Evolutionary conservation across 1,284 basidiomycete species (phyloP), one percentile per base, ranked within the genome.

Genomic region (Sphaerobolus stellatus): DNA sequence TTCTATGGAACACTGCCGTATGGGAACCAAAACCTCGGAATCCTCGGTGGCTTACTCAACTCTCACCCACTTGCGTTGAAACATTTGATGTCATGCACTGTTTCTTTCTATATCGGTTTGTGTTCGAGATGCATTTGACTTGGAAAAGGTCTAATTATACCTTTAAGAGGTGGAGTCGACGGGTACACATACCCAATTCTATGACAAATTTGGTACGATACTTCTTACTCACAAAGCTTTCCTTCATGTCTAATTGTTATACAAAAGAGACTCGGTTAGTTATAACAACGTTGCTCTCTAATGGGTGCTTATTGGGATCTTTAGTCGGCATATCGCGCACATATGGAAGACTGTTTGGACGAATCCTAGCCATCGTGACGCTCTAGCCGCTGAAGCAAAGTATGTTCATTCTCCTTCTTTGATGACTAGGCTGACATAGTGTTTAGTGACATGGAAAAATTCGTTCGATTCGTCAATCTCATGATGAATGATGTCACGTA

Each of bases 401-500:
- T 94, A 65, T 64, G 85, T 75, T 16, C 48, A 24, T 46, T 27
- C 18, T 16, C 8, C n/a, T 33, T 27, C 29, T 50, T 38, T 40
- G 22, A 50, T 24, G 4, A 11, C 18, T 13, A 45, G 60, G 29
- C 16, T 27, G 36, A 51, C 25, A 56, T 45, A 44, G 20, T 29
- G 46, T 49, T 34, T 58, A 94, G 90, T 56, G 83, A 93, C 64
- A 86, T 90, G 53, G 92, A 96, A 60, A 90, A 90, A 68, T 97
- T 97, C 67, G 88, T 98, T 58, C 88, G 90, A 52, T 99, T 99
- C 70, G 84, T 94, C 72, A 99, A 99, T 72, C 79, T 98, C 63
- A 89, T 99, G 82, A 98, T 99, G 80, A 98, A 98, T 79, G 97
- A 99, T 66, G 94, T 97, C 44, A 99, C 97, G 1, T 99, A 94